Base-by-base conservation (phyloP, 768 basidiomycete species). In the Leucogyrophana mollusca region DNA sequence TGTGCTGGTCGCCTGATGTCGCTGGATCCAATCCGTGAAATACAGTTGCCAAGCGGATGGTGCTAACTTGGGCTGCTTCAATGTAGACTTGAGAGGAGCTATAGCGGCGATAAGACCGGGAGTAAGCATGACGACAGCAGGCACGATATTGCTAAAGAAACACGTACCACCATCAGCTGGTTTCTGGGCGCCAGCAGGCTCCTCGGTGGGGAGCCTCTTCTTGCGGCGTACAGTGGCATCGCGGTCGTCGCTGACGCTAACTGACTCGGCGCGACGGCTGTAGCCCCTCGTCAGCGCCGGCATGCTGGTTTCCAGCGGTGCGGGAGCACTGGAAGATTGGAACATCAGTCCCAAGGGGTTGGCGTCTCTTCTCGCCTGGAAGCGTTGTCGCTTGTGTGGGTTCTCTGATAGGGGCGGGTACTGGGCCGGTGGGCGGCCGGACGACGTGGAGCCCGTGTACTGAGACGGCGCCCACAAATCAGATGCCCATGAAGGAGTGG, bases 11-110 rank as follows among this genome's bases (percentile, higher is more conserved):
- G 83, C 82, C 67, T 90, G 88, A 63, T 90, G 87, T 58, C 80
- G 79, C 64, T 91, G 87, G 53, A 96, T 93, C 83, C 90, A 94
- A 62, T 95, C 91, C 18, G 92, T 92, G 64, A 96, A 95, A 68
- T 92, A 96, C 35, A 96, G 78, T 66, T 96, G 94, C 94, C 94
- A 96, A 45, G 93, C 90, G 3, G 91, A 94, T 4, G 90, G 91
- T 5, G 94, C 90, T 56, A 93, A 78, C 71, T 94, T 93, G 39
- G 93, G 93, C 16, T 90, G 92, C 34, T 85, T 83, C 47, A 96
- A 73, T 9, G 82, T 68, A 33, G 93, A 93, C 68, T 87, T 93
- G 45, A 80, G 70, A 37, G 79, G 80, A 30, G 74, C 86, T 85
- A 65, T 47, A 62, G 40, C 55, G 61, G 64, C 49, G 49, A 58